Conservation (phyloP, 192 early-diverging fungal genomes). For the Entrophospora sp. region DNA sequence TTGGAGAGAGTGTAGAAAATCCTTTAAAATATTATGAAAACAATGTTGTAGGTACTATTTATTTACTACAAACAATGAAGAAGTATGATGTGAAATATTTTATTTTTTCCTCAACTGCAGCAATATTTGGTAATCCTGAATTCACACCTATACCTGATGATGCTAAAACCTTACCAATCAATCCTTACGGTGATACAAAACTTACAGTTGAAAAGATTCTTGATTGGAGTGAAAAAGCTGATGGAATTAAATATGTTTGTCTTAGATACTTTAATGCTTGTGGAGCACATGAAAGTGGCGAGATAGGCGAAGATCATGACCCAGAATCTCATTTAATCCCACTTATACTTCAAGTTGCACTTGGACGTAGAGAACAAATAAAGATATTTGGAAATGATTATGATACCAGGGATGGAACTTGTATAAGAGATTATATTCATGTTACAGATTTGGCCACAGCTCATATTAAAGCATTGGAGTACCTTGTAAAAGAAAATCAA, state of each 20-base stretch:
- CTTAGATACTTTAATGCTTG: constrained; percentile 97
- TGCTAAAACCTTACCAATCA: constrained; percentile 54
- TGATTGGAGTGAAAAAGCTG: constrained; percentile 31
- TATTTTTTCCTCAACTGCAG: constrained; percentile 88
- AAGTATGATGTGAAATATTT: constrained; percentile 74
- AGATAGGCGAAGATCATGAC: constrained; percentile 87
- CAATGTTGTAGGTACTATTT: constrained; percentile 84
- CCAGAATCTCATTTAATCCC: constrained; percentile 94
- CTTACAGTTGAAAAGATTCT: constrained; percentile 74
- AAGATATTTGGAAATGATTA: constrained; percentile 93
- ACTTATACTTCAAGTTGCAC: constrained; percentile 78
- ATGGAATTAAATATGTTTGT: constrained; percentile 37
- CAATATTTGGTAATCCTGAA: constrained; percentile 62
- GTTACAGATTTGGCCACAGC: constrained; percentile 86
- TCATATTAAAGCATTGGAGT: constrained; percentile 72
- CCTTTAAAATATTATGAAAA: constrained; percentile 86
- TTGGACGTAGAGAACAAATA: constrained; percentile 75
- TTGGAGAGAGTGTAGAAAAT: constrained; percentile 68
- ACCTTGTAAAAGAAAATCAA: constrained; percentile 18
- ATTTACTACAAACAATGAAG: constrained; percentile 69
- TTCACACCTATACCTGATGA: constrained; percentile 45
- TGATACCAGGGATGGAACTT: constrained; percentile 87
- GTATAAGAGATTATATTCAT: constrained; percentile 93
- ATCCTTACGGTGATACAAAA: constrained; percentile 92
- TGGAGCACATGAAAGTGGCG: constrained; percentile 85